Conservation (phyloP, 2,329 filamentous ascomycete species). For the Cryphonectria naterciae region DNA sequence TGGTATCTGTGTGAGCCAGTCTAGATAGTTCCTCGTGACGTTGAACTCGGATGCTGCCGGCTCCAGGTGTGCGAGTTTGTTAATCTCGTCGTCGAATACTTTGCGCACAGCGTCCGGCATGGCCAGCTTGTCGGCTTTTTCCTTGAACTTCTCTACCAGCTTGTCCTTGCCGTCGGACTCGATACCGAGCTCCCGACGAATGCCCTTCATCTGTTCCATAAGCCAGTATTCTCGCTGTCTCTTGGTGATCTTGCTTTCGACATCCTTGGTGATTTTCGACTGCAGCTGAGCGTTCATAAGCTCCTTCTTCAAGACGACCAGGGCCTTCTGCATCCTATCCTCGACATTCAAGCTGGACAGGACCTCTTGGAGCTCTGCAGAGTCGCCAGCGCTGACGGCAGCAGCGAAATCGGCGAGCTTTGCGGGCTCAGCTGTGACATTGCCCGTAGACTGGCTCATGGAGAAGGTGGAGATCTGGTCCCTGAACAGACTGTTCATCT, state of each 20-base stretch:
- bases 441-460: constrained; percentile 91
- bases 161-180: constrained; percentile 99
- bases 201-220: constrained; percentile 99
- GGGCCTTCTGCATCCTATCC: constrained; percentile 86
- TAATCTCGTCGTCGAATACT: constrained; percentile 97
- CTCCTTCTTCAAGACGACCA: constrained; percentile 95
- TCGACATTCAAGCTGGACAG: constrained; percentile 88
- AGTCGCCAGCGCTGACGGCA: constrained; percentile 91
- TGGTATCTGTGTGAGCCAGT: constrained; percentile 97
- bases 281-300: constrained; percentile 97
- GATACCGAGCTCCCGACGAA: constrained; percentile 90
- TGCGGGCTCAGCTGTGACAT: constrained; percentile 90
- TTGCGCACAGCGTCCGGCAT: constrained; percentile 98
- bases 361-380: constrained; percentile 89
- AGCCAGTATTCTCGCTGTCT: constrained; percentile 97
- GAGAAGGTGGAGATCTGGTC: constrained; percentile 98
- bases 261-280: constrained; percentile 96
- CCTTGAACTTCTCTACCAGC: constrained; percentile 94
- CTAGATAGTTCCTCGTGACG: constrained; percentile 95
- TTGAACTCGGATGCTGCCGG: constrained; percentile 98
- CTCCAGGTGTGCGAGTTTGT: constrained; percentile 94
- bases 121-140: constrained; percentile 88
- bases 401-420: constrained; percentile 97
- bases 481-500: constrained; percentile 90
- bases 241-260: constrained; percentile 96